Base-by-base conservation (phyloP, 495 filamentous ascomycete species). In the Immersiella caudata region DNA sequence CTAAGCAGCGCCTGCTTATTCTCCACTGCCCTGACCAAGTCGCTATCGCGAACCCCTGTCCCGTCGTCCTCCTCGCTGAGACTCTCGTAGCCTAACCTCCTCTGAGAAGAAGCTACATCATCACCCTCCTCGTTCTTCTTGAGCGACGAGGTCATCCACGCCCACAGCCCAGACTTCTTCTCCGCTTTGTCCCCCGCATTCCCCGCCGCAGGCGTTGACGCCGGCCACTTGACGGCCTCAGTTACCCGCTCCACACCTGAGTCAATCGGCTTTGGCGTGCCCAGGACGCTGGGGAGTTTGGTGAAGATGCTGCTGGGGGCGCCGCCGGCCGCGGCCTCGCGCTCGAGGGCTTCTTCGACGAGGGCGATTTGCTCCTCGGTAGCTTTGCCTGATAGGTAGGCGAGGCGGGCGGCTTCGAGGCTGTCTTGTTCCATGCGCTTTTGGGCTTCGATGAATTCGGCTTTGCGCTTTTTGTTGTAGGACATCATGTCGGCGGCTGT, bases 401-500 rank as follows among this genome's bases (percentile, higher is more conserved):
- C 88, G 3, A 87, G 76, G 50, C 84, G 82, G 25, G 89, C 89
- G 58, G 79, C 78, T 59, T 81, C 81, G 14, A 87, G 76, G 51
- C 75, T 78, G 67, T 80, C 78, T 26, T 83, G 78, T 57, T 87
- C 84, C 49, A 91, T 73, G 36, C 80, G 81, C 73, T 83, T 83
- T 70, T 91, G 83, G 72, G 90, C 81, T 59, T 84, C 83, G 75
- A 88, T 85, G 77, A 89, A 94, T 65, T 92, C 87, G 66, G 80
- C 80, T 60, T 84, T 83, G 64, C 84, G 83, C 76, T 83, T 83
- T 62, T 92, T 90, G 82, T 97, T 97, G 81, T 94, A 91, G 52
- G 92, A 76, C 29, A 95, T 87, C 87, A 99, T 91, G 78, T 97
- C 94, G 73, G 85, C 85, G 62, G 93, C 84, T 7, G 94, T 90